These are phyloP conservation scores for Hyphopichia burtonii DNA, from an alignment of 1,139 yeast genomes.

Conservation along the genomic window DNA sequence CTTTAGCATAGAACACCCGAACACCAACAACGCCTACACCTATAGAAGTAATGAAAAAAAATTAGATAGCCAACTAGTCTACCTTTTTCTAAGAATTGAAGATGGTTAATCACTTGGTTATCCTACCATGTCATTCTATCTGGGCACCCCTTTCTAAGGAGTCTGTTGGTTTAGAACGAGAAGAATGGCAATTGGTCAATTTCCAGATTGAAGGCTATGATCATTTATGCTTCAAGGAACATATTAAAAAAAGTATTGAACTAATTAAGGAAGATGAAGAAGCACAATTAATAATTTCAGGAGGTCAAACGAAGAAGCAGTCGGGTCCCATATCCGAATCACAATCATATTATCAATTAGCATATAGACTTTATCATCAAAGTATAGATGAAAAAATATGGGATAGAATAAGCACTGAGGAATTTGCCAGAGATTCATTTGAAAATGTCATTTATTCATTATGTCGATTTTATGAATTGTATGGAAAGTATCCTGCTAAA, in stretches of 20 bases:
- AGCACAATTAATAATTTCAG: conserved; percentile 55
- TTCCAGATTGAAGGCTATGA: conserved; percentile 72
- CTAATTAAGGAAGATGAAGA: conserved; percentile 27
- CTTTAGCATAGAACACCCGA: not conserved
- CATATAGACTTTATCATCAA: conserved; percentile 13
- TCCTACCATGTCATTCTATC: conserved; percentile 70
- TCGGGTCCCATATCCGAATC: conserved; percentile 62
- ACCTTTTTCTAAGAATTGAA: too few species aligned
- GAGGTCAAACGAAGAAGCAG: conserved; percentile 67
- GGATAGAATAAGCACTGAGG: conserved; percentile 50
- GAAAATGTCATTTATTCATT: conserved; percentile 72
- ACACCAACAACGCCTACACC: too few species aligned
- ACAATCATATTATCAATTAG: conserved; percentile 50
- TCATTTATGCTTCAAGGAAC: conserved; percentile 65
- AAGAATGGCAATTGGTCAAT: conserved; percentile 64
- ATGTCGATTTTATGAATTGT: conserved; percentile 52
- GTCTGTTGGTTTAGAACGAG: conserved; percentile 33
- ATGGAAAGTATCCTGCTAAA: conserved; percentile 45
- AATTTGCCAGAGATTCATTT: conserved; percentile 77
- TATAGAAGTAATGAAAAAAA: not conserved
- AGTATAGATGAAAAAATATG: conserved; percentile 8
- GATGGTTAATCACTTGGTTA: conserved; percentile 30
- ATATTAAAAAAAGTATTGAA: conserved; percentile 43
- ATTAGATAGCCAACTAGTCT: too few species aligned
- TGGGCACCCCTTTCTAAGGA: conserved; percentile 43